phyloP scores from a whole-genome alignment of 139 green algal species.

The Spirogloea muscicola region DNA sequence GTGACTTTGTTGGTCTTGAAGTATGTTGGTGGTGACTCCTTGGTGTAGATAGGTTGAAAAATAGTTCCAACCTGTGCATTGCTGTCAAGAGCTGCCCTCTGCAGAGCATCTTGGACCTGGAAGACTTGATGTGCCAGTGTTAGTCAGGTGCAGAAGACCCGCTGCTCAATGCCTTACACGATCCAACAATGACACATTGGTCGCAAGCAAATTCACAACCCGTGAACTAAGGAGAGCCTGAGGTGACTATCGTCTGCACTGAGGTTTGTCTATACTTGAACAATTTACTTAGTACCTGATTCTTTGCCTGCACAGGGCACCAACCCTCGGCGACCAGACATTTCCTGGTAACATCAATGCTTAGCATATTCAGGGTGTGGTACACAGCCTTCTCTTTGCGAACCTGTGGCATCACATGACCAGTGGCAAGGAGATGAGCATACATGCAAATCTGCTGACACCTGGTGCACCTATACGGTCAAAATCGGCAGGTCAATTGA shows the following conservation, averaged over 20 bases:
- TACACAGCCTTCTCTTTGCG: slow-evolving; percentile 90
- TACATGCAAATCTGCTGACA: too few relatives aligned
- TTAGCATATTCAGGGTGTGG: slow-evolving; percentile 96
- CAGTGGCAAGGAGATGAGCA: neutral
- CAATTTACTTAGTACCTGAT: too few relatives aligned
- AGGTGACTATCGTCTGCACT: too few relatives aligned
- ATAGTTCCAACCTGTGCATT: slow-evolving; percentile 72
- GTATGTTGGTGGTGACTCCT: slow-evolving; percentile 88
- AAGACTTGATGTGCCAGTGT: too few relatives aligned
- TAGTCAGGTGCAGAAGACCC: neutral
- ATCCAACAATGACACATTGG: neutral
- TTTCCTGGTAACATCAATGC: slow-evolving; percentile 87
- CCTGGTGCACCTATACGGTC: neutral
- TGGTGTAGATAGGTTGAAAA: slow-evolving; percentile 79
- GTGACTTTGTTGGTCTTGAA: slow-evolving; percentile 89
- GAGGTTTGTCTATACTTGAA: slow-evolving; percentile 2
- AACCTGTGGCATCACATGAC: slow-evolving; percentile 55
- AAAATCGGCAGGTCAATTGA: too few relatives aligned
- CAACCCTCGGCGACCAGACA: slow-evolving; percentile 92
- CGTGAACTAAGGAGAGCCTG: neutral
- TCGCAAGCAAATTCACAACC: neutral
- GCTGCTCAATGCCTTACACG: too few relatives aligned
- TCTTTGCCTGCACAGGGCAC: slow-evolving; percentile 65
- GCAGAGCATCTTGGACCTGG: slow-evolving; percentile 52
- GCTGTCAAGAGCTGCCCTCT: slow-evolving; percentile 38